Conservation (phyloP, 495 filamentous ascomycete genomes). For the Parathielavia appendiculata region DNA sequence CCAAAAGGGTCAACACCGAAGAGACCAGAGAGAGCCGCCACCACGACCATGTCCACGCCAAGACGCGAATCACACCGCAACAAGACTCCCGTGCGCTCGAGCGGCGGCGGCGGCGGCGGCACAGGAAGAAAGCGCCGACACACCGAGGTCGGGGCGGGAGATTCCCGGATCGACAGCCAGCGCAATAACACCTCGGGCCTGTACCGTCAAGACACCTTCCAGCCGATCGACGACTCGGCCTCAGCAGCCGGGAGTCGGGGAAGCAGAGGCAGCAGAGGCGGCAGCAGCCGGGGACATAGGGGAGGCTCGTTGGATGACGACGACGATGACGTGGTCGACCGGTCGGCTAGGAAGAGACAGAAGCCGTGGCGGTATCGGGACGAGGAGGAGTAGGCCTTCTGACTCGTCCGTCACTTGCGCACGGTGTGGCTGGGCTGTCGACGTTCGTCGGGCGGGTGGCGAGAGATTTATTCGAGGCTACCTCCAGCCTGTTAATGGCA, state of each 20-base stretch:
- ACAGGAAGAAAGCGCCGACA: slow-evolving; percentile 21
- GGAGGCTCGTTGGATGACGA: slow-evolving; percentile 5
- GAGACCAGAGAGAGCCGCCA: neutral
- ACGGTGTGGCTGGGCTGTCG: neutral
- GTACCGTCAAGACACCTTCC: slow-evolving; percentile 19
- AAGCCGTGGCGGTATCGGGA: slow-evolving; percentile 27
- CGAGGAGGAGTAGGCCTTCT: slow-evolving; percentile 23
- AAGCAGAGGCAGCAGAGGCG: neutral
- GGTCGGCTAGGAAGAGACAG: slow-evolving; percentile 21
- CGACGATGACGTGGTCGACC: slow-evolving; percentile 18
- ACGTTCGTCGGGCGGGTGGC: neutral
- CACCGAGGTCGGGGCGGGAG: slow-evolving; percentile 13
- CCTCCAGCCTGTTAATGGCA: no score
- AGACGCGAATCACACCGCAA: neutral
- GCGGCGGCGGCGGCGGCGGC: neutral
- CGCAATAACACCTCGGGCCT: neutral
- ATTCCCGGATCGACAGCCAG: neutral
- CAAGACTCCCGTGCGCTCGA: neutral
- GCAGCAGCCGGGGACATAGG: neutral
- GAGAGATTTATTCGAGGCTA: no score
- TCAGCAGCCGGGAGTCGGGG: neutral
- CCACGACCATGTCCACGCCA: neutral
- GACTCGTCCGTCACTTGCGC: no score
- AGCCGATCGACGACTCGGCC: slow-evolving; percentile 16
- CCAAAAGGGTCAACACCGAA: slow-evolving; percentile 1